phyloP scores from a whole-genome alignment of 345 rosid genomes.

The Theobroma cacao region DNA sequence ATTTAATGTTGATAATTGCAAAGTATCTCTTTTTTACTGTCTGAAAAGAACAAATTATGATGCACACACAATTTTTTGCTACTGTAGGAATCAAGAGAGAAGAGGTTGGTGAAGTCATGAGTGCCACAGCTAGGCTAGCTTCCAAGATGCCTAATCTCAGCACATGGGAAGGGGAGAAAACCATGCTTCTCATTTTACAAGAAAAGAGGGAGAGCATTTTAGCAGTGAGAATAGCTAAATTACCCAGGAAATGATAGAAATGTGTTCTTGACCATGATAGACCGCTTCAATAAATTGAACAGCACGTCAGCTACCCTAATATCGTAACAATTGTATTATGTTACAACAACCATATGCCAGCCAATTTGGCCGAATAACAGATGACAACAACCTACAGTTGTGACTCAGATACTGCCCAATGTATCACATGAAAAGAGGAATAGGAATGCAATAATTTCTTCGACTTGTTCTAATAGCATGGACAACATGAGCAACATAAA shows the following conservation, averaged over 20 bases:
- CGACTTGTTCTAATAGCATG: not conserved
- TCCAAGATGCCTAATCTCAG: slow-evolving; percentile 31
- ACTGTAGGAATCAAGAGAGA: not conserved
- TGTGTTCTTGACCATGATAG: too few species aligned
- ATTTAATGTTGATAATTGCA: not conserved
- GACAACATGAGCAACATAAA: not conserved
- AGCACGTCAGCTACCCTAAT: not conserved
- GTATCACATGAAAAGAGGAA: not conserved
- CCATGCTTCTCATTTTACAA: not conserved
- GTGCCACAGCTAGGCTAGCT: not conserved
- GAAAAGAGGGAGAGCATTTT: not conserved
- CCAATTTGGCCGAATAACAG: not conserved
- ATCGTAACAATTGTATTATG: not conserved
- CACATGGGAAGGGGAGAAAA: not conserved
- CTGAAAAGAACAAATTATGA: not conserved
- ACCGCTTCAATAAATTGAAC: too few species aligned
- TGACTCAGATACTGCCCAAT: not conserved
- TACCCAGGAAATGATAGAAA: not conserved
- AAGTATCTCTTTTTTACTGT: not conserved
- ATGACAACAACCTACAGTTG: not conserved
- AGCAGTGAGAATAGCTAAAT: not conserved
- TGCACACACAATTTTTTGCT: not conserved
- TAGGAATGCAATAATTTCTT: not conserved
- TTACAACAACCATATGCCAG: not conserved
- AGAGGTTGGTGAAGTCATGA: not conserved